Evolutionary conservation across 2,329 filamentous ascomycete genomes (phyloP), one percentile per base, ranked within the genome.

Genomic region (Torrubiellomyces zombiae): DNA sequence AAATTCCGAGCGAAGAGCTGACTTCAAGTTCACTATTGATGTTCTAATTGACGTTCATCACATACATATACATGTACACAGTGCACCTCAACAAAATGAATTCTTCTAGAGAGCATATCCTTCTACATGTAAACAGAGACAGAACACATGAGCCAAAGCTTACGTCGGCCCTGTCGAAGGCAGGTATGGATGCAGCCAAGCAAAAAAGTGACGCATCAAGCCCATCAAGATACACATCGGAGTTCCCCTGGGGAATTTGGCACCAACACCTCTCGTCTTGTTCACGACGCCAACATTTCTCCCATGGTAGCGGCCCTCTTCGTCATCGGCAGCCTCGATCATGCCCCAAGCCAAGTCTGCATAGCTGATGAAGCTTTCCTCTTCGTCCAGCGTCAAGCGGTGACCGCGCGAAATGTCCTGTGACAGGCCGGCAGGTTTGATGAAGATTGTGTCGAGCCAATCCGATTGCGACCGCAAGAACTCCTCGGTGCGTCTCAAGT

Each of bases 271-370:
- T 18, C 19, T 24, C n/a, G 23, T 27, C n/a, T n/a, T n/a, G 13
- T 27, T 27, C 6, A 23, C 20, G 10, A 27, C 26, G 20, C 26
- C 26, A 9, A 45, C 37, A 30, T 40, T 42, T 25, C 28, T 29
- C 14, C 26, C 27, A 15, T 45, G 37, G 16, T 41, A 47, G 1
- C 28, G 24, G 1, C 40, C 42, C 3, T 44, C 36, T 8, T 32
- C 27, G 20, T 48, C 48, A 17, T 55, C 44, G 0, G 49, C 56
- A 5, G 50, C 51, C 36, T 64, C 57, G 11, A 63, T 43, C 60
- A 64, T 64, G 1, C 37, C 58, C 2, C 52, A 57, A 4, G 28
- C 20, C 17, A 30, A 14, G n/a, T 30, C 28, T 14, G 28, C 12
- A 17, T 28, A 30, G 4, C 40, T 46, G 3, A 63, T 16, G 15